Evolutionary conservation across 495 filamentous ascomycete species (phyloP), one percentile per base, ranked within the genome.

Genomic region (Aspergillus incahuasiensis): DNA sequence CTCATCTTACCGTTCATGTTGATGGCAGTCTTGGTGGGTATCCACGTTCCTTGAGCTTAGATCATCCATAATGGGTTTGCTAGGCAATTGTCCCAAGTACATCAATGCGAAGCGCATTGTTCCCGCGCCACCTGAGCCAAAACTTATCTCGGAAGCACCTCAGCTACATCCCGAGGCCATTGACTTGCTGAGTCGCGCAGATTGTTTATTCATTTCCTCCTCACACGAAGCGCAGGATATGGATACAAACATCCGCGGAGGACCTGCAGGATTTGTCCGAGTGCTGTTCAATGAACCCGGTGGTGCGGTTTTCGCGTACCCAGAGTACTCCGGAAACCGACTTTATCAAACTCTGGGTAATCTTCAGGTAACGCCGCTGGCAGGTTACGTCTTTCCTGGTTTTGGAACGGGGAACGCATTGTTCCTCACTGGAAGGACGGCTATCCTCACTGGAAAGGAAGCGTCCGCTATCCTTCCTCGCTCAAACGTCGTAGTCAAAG

Each of bases 161-260:
- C 61, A 73, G 28, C 56, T 83, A 1, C 50, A 63, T 15, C 58
- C 64, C 20, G 68, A 72, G 40, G 86, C 87, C 11, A 46, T 89
- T 8, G 64, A 73, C 5, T 65, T 92, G 5, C 67, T 95, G 12
- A 66, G 58, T 8, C 80, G 83, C 57, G 81, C 88, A 18, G 90
- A 92, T 63, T 70, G 88, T 32, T 85, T 95, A 58, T 94, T 95
- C 66, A 72, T 94, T 16, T 85, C 86, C 22, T 84, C 82, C 34
- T 79, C 77, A 12, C 74, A 86, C 57, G 76, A 79, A n/a, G 63
- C 63, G 12, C 62, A 66, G 19, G 85, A 82, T 59, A 92, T 95
- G 90, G 89, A 92, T 65, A 87, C 85, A n/a, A 94, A 94, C 63
- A 83, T 88, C 57, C 81, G 90, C 21, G 89, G 90, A 35, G 89